Base-by-base conservation (phyloP, 192 early-diverging fungal genomes). In the Rhizophagus sp. region DNA sequence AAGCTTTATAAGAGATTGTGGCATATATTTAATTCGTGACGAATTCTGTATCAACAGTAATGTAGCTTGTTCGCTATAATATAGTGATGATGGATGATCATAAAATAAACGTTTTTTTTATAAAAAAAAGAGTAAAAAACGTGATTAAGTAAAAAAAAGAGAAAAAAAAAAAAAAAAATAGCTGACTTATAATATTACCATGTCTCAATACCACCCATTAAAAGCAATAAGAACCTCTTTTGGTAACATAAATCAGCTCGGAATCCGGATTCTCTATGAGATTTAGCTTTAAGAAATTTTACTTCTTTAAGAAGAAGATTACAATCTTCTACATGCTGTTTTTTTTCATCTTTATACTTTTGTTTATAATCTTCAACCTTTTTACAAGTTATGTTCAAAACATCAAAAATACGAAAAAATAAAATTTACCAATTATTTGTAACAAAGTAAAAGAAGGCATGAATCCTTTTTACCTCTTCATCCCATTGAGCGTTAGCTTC, bases 231-330 rank as follows among this genome's bases (percentile, higher is more conserved):
- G 39, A 79, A 79, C 22, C 52, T 79, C 27, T 79, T 79, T 41
- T 79, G 78, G 44, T 79, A 71, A 39, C 78, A 36, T 30, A 79
- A 47, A 41, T 79, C 78, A 0, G 78, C 78, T 11, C 78, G 68
- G 19, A 79, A 79, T 10, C 67, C 67, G 27, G 67, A 44, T 79
- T 79, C 78, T 8, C 78, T 44, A 39, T 39, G 22, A 34, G 27
- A 69, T 27, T 27, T 79, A 3, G 78, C 67, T 63, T 79, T 79
- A 15, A 68, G 49, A 62, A 62, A 79, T n/a, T 36, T 25, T 4
- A 79, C 57, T 22, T 79, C 78, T 61, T 72, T 79, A 62, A 47
- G 3, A 17, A 71, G 22, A 24, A 79, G 22, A 30, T 39, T 62
- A 71, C 41, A 50, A 36, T 79, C 36, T 6, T 79, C 78, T 22